Evolutionary conservation across 306 rosid species (phyloP).

Genomic region (Cercis canadensis): DNA sequence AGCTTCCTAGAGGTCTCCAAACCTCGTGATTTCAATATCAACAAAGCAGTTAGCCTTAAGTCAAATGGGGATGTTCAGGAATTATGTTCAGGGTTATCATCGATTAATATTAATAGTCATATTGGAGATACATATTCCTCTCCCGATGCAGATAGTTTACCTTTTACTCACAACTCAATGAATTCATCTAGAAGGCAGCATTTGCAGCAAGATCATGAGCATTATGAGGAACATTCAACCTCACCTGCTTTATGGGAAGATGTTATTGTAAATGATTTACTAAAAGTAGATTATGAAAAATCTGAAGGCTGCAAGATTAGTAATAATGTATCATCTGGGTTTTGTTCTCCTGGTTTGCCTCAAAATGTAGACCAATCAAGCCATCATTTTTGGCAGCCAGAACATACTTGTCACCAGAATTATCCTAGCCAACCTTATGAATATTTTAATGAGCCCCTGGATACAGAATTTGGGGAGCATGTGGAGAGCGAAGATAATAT

Average conservation of each 20-base stretch:
- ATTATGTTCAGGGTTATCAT: conserved; percentile 43
- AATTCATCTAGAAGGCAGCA: conserved; percentile 35
- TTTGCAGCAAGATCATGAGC: conserved; percentile 41
- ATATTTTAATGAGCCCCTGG: conserved; percentile 25
- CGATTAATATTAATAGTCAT: conserved; percentile 38
- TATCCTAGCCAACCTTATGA: conserved; percentile 29
- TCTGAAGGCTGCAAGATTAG: conserved; percentile 31
- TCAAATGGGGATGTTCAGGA: conserved; percentile 42
- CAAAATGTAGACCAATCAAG: conserved; percentile 38
- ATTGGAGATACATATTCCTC: conserved; percentile 36
- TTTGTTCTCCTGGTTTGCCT: conserved; percentile 30
- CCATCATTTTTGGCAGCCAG: conserved; percentile 40
- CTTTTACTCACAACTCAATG: conserved; percentile 20
- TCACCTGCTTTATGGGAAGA: conserved; percentile 54
- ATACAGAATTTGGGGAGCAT: conserved; percentile 34
- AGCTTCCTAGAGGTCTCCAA: conserved; percentile 27
- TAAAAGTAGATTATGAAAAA: conserved; percentile 34
- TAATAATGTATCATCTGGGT: conserved; percentile 30
- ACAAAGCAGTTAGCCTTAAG: conserved; percentile 26
- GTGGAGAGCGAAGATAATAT: conserved; percentile 33
- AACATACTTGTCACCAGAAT: conserved; percentile 43
- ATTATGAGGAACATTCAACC: conserved; percentile 40
- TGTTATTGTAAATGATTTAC: conserved; percentile 42
- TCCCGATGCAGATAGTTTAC: conserved; percentile 34
- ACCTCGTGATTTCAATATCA: conserved; percentile 29